Base-by-base conservation (phyloP, 2,329 filamentous ascomycete species). In the Aspergillus awamori region DNA sequence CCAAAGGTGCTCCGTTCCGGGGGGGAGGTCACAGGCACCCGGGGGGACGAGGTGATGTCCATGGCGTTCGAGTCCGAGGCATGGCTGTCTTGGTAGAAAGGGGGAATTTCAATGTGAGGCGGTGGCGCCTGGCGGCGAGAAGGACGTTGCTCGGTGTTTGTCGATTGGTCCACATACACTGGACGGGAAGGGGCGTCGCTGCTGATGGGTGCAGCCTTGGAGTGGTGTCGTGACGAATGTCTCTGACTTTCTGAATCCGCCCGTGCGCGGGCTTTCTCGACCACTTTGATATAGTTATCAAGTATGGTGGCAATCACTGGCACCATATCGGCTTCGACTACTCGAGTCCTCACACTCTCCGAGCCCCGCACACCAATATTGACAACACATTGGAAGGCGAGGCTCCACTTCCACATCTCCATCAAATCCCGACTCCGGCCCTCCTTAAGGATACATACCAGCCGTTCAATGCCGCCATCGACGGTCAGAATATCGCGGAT, bases 361-460 rank as follows among this genome's bases (percentile, higher is more conserved):
- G 95, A 97, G 62, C 95, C 95, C 69, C 95, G 87, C 62, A 99
- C 94, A 60, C 95, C 95, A 74, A 99, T 98, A 78, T 99, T 99
- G 75, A 99, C 95, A 66, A 98, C 93, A 77, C 95, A 99, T 79
- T 98, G 95, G 77, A 99, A 99, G 57, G 95, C 95, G 65, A 99
- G 85, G 74, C 97, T 99, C 95, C 95, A 99, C 80, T 98, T 98
- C 95, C 95, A 99, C 91, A 97, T 97, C 77, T 97, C 94, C 94
- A 98, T 97, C 88, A 97, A 90, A 76, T 99, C 94, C 79, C 93
- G 96, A 80, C 92, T 97, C 74, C 95, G 86, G 65, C 95, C 95
- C 79, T 97, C 92, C 80, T 99, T 99, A 77, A 99, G 86, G 74
- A 99, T 97, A 85, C 93, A 97, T 75, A 99, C 92, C 69, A 99